Percentiles rank a stretch among this genome's conserved stretches.
Conservation (phyloP, 345 rosid species). For the Citrus mangshanensis region DNA sequence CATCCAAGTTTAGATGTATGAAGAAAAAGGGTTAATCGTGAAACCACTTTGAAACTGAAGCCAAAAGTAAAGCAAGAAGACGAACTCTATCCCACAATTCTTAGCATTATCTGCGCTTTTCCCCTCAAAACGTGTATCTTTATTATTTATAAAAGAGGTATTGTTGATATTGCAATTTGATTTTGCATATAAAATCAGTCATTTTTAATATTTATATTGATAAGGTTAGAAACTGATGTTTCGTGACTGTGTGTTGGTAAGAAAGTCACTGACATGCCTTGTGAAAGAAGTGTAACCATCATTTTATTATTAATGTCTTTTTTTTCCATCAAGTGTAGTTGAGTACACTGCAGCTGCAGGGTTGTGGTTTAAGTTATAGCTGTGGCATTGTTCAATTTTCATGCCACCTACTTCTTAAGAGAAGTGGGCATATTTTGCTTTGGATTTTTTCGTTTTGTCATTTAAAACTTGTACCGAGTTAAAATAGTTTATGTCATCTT, state of each 20-base stretch:
- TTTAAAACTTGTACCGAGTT: not conserved
- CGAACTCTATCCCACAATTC: too few relatives aligned
- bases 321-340: not conserved
- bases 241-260: not conserved
- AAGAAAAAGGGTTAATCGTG: too few relatives aligned
- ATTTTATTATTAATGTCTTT: not conserved
- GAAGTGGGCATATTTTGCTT: not conserved
- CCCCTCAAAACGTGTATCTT: not conserved
- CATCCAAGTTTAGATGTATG: too few relatives aligned
- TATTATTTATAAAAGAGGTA: not conserved
- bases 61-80: too few relatives aligned
- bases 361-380: not conserved
- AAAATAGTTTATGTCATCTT: not conserved
- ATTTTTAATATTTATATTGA: not conserved
- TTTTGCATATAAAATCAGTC: not conserved
- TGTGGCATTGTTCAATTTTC: not conserved
- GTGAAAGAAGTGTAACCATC: not conserved
- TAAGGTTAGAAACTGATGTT: not conserved
- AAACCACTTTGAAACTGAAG: too few relatives aligned
- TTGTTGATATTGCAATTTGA: not conserved
- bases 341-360: too few relatives aligned
- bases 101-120: too few relatives aligned
- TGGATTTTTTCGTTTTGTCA: not conserved
- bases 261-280: not conserved
- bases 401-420: not conserved